Base-by-base conservation (phyloP, 371 early-diverging fungal genomes). In the Mucor piriformis region DNA sequence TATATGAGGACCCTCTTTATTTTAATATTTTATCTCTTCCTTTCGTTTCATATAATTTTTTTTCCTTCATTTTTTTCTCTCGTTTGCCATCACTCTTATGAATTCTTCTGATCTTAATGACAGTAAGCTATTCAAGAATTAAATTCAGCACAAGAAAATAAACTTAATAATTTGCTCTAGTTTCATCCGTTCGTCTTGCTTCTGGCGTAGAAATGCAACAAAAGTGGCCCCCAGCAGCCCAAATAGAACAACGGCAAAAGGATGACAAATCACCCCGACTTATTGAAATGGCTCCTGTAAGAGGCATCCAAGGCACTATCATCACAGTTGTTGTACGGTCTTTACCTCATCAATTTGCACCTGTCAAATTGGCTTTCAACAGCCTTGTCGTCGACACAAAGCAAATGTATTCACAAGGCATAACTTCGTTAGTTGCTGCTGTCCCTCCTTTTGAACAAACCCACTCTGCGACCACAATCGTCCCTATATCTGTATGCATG, bases 351-450 rank as follows among this genome's bases (percentile, higher is more conserved):
- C 61, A 25, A 42, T 13, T 40, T 7, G 40, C 34, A 16, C 58
- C 64, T 35, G 50, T 64, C 48, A 71, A 72, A 53, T 50, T 75
- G 6, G 75, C 69, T 12, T 72, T 75, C 15, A 71, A 71, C 24
- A 69, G 57, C 21, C 40, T 71, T 0, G 57, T 75, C 8, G 72
- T 75, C 3, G 65, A 72, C 5, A 75, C 75, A 3, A 71, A 69
- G 46, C 72, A 69, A 29, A 56, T 69, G 57, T 64, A 58, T 38
- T 54, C 54, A n/a, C 69, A 63, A 43, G 64, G 59, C 27, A 64
- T 70, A 21, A 73, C 65, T 11, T 67, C 70, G 2, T 46, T 73
- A 16, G 65, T 61, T 6, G 73, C 70, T 29, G 54, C 65, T 11
- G 65, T 64, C 1, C 73, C 70, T n/a, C 59, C 58, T 13, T 52